Conservation (phyloP, 2,329 filamentous ascomycete genomes). For the Sporothrix variecibatus region DNA sequence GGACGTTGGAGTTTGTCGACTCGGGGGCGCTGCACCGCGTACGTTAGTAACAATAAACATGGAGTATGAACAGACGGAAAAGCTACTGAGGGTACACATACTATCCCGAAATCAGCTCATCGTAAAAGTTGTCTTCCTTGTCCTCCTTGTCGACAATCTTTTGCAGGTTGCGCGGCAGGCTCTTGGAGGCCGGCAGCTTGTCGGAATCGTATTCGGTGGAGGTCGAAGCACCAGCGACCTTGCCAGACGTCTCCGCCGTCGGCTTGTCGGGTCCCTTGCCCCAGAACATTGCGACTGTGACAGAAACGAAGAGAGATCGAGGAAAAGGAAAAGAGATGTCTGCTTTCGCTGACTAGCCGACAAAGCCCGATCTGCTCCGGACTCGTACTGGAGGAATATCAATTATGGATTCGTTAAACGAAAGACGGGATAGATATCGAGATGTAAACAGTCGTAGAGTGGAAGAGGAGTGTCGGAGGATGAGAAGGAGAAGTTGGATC, state of each 20-base stretch:
- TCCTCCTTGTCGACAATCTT: slow-evolving; percentile 60
- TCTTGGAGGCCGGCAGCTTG: slow-evolving; percentile 51
- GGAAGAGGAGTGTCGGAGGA: not conserved
- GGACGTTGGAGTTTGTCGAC: slow-evolving; percentile 79
- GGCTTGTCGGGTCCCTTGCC: slow-evolving; percentile 38
- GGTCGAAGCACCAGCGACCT: slow-evolving; percentile 31
- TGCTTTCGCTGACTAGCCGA: not conserved
- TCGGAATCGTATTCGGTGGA: slow-evolving; percentile 44
- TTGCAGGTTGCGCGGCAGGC: slow-evolving; percentile 58
- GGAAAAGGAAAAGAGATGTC: not conserved
- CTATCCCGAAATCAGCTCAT: slow-evolving; percentile 77
- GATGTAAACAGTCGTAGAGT: not conserved
- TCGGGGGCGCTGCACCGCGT: slow-evolving; percentile 61
- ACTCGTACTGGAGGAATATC: too few species aligned
- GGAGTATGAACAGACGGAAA: not conserved
- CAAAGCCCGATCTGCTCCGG: not conserved
- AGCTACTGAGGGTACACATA: slow-evolving; percentile 49
- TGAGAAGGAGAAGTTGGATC: not conserved
- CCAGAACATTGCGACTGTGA: slow-evolving; percentile 45
- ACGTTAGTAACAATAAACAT: not conserved
- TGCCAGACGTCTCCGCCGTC: slow-evolving; percentile 29
- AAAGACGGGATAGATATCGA: not conserved
- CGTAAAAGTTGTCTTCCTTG: slow-evolving; percentile 72
- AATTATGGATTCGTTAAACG: not conserved
- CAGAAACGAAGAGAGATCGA: not conserved